Evolutionary conservation across 73 alveolate species (phyloP).

Genomic region (Blepharisma japonicum): DNA sequence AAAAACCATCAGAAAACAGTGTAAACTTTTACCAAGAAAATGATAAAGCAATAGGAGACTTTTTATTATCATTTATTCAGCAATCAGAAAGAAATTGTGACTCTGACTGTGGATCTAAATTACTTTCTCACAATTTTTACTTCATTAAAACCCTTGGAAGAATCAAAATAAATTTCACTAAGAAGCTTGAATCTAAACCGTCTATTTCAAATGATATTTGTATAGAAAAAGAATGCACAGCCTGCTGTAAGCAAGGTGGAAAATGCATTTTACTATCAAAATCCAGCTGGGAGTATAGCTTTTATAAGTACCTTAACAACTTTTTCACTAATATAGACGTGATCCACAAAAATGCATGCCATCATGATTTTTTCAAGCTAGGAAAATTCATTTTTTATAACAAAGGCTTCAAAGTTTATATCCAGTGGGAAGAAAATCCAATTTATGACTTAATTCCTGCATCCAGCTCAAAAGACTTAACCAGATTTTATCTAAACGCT

Average conservation of each 20-base stretch:
- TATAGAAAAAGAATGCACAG: neutral
- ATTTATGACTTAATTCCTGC: neutral
- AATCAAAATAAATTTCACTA: neutral
- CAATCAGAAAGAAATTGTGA: neutral
- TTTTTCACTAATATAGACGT: neutral
- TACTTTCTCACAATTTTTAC: neutral
- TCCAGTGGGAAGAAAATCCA: conserved; percentile 9
- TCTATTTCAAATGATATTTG: neutral
- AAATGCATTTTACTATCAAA: neutral
- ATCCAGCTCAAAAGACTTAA: no score
- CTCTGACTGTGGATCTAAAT: neutral
- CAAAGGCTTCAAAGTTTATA: neutral
- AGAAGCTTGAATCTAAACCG: no score
- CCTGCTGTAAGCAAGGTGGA: neutral
- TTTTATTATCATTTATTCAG: neutral
- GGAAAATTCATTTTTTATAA: neutral
- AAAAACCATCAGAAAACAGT: neutral
- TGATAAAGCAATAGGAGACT: conserved; percentile 4
- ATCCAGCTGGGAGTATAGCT: neutral
- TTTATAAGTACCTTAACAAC: conserved; percentile 21
- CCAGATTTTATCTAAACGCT: no score
- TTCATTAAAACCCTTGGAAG: neutral
- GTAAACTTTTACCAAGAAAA: conserved; percentile 11
- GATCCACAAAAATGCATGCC: neutral
- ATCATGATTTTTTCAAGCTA: neutral